Base-by-base conservation (phyloP, 2,329 filamentous ascomycete species). In the Sclerotiophoma versabilis region DNA sequence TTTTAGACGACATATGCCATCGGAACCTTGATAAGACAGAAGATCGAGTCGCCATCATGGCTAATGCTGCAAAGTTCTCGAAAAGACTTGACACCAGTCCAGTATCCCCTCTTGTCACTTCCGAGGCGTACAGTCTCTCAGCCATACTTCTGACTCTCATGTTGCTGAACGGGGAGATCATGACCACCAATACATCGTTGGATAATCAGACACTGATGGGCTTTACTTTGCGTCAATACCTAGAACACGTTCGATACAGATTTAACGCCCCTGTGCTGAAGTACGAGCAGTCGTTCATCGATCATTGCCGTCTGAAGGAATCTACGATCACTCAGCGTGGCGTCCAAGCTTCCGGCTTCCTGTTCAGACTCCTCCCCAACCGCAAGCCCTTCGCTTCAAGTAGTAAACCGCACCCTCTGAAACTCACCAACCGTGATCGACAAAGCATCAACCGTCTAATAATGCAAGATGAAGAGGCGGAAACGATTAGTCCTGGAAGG, bases 141-240 rank as follows among this genome's bases (percentile, higher is more conserved):
- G 49, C 46, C 10, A 45, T 48, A 7, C 41, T 66, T 7, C 43
- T 66, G 8, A 46, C 49, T 19, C 49, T 65, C 3, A 49, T 59
- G 7, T 32, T 65, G 0, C 25, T 64, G 9, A 65, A 65, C 25
- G 64, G 62, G 4, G 64, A 66, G 38, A 63, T 64, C 32, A 34
- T 34, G 32, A n/a, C 15, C 4, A 34, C 32, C 8, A 11, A 14
- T 15, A 10, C 2, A 34, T 6, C 5, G 1, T 4, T 17, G 2
- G n/a, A 15, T 17, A 14, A 34, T 17, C 33, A 7, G 5, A 2
- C 2, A 9, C 41, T 23, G 5, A 46, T 46, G 41, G 8, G 15
- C 5, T 32, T 42, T 17, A 50, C 46, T 2, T 11, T 56, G 2
- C 55, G 20, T 8, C 33, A 38, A 0, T 61, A 59, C 25, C 41